Evolutionary conservation across 345 rosid species (phyloP).

Genomic region (Cardiospermum halicacabum): DNA sequence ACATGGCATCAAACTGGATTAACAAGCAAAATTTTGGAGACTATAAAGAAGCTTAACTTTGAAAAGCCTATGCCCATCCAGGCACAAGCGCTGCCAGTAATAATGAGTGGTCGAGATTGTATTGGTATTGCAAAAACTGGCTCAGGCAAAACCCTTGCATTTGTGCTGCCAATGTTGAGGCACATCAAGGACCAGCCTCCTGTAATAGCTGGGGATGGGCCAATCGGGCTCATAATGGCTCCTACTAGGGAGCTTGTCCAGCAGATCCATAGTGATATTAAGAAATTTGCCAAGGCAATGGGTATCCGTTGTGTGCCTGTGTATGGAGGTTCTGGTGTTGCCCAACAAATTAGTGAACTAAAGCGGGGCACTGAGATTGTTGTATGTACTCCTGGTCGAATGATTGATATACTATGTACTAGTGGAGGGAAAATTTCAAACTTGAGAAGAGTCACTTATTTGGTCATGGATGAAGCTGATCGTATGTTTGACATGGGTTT

Average conservation of each 20-base stretch:
- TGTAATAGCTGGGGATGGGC: conserved; percentile 93
- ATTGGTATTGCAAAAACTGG: conserved; percentile 97
- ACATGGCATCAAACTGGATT: conserved; percentile 97
- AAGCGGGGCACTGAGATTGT: conserved; percentile 96
- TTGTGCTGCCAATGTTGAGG: conserved; percentile 96
- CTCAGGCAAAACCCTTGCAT: conserved; percentile 94
- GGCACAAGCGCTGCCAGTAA: conserved; percentile 87
- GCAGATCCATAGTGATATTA: conserved; percentile 93
- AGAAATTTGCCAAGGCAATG: conserved; percentile 67
- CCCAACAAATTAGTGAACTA: conserved; percentile 93
- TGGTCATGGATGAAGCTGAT: conserved; percentile 98
- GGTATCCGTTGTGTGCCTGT: conserved; percentile 88
- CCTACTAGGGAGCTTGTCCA: conserved; percentile 99
- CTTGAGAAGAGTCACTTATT: conserved; percentile 75
- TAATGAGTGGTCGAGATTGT: conserved; percentile 98
- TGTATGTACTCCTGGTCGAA: conserved; percentile 96
- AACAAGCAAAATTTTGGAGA: conserved; percentile 78
- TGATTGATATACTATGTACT: conserved; percentile 96
- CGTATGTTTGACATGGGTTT: conserved; percentile 99
- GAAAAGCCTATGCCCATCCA: conserved; percentile 98
- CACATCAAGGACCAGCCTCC: conserved; percentile 98
- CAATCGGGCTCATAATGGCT: conserved; percentile 94
- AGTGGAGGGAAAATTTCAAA: conserved; percentile 91
- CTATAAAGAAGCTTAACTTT: conserved; percentile 73
- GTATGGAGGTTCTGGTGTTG: conserved; percentile 98